phyloP scores from a whole-genome alignment of 2,329 filamentous ascomycete species.

The Alternaria rosae region DNA sequence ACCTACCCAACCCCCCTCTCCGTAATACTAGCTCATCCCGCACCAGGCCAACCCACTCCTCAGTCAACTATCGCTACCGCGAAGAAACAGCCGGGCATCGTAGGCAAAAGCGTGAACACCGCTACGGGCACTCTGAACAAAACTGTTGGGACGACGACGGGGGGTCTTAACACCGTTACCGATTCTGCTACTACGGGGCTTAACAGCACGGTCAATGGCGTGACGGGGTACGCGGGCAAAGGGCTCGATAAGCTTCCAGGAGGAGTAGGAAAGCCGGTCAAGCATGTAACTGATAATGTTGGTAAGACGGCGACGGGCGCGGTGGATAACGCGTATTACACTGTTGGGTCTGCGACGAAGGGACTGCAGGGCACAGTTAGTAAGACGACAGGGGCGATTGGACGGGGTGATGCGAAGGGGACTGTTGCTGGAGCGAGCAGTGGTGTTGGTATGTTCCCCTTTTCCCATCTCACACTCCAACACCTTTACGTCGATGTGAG shows the following conservation, averaged over 20 bases:
- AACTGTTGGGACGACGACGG: slow-evolving; percentile 45
- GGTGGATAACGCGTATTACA: slow-evolving; percentile 52
- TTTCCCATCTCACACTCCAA: background rate
- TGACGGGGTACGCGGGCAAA: slow-evolving; percentile 50
- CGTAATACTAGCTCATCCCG: slow-evolving; percentile 36
- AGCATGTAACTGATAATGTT: slow-evolving; percentile 51
- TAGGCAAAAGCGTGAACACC: slow-evolving; percentile 45
- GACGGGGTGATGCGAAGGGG: slow-evolving; percentile 52
- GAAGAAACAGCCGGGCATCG: slow-evolving; percentile 45
- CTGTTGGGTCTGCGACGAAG: slow-evolving; percentile 50
- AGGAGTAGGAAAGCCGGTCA: slow-evolving; percentile 48
- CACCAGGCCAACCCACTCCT: slow-evolving; percentile 31
- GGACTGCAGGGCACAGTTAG: slow-evolving; percentile 54
- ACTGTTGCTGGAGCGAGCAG: slow-evolving; percentile 48
- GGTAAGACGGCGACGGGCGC: slow-evolving; percentile 54
- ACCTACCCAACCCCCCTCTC: slow-evolving; percentile 38
- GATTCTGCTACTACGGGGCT: slow-evolving; percentile 49
- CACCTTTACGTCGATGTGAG: background rate
- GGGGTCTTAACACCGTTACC: slow-evolving; percentile 47
- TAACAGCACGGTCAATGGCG: slow-evolving; percentile 46
- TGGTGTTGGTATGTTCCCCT: slow-evolving; percentile 35
- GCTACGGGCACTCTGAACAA: slow-evolving; percentile 47
- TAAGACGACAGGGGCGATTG: slow-evolving; percentile 55
- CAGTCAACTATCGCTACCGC: slow-evolving; percentile 14
- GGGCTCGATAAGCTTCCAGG: slow-evolving; percentile 45